A percentile compares a stretch with the other conserved stretches of the same genome.
These are phyloP conservation scores for Phytophthora citricola DNA, from an alignment of 352 stramenopile genomes.

Conservation along the genomic window DNA sequence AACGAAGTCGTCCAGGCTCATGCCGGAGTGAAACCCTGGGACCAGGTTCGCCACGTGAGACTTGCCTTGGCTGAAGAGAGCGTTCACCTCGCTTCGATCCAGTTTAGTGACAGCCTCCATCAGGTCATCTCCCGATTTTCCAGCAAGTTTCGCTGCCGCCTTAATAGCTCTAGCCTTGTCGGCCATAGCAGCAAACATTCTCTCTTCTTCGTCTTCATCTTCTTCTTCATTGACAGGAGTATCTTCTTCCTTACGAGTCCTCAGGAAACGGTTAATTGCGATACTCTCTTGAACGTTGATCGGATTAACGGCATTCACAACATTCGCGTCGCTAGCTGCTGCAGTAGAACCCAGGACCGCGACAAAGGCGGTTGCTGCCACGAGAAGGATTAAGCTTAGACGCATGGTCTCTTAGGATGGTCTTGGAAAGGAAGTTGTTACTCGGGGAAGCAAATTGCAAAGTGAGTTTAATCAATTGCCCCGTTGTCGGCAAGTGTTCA, in stretches of 20 bases:
- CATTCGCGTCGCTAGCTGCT: neutral
- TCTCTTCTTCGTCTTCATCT: neutral
- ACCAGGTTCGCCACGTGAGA: neutral
- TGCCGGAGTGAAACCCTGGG: neutral
- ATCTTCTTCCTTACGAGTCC: neutral
- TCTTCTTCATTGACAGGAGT: neutral
- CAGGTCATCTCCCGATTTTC: neutral
- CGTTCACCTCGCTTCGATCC: neutral
- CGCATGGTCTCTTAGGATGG: too few relatives aligned
- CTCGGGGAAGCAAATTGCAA: too few relatives aligned
- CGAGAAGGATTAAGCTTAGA: too few relatives aligned
- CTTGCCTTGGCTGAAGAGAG: neutral
- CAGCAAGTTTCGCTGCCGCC: too few relatives aligned
- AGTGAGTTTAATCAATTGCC: too few relatives aligned
- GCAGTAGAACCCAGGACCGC: too few relatives aligned
- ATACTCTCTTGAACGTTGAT: neutral
- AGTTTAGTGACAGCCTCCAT: neutral
- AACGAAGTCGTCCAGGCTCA: neutral
- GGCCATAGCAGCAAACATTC: too few relatives aligned
- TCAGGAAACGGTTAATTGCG: neutral
- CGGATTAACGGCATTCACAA: neutral
- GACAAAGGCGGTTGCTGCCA: too few relatives aligned
- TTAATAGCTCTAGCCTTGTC: too few relatives aligned
- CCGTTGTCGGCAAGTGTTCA: too few relatives aligned
- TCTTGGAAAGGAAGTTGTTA: too few relatives aligned